Base-by-base conservation (phyloP, 2,329 filamentous ascomycete species). In the Alternaria sp. region DNA sequence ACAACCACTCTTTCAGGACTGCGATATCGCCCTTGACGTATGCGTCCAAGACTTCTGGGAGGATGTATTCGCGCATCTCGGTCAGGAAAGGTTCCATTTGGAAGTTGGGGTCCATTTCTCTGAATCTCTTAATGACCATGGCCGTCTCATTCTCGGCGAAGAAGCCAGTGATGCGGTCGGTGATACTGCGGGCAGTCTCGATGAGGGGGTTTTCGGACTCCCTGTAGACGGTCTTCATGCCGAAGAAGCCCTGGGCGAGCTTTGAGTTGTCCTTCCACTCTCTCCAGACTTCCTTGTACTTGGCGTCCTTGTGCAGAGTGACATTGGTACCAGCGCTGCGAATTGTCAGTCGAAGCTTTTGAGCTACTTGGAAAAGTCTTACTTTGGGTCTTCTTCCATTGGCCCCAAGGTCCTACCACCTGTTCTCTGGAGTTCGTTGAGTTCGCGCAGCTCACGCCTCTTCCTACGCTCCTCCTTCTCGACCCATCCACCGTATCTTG, bases 131-230 rank as follows among this genome's bases (percentile, higher is more conserved):
- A 83, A 98, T 97, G 36, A 99, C 95, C 86, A 90, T 91, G 30
- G 95, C 95, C 0, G 93, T 97, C 83, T 99, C 95, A 79, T 98
- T 99, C 80, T 99, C 95, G 64, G 95, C 95, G 69, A 99, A 99
- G 83, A 97, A 99, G 28, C 95, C 93, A 48, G 92, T 93, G 40
- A 99, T 89, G 59, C 91, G 89, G 79, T 99, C 95, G 32, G 94
- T 94, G 70, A 99, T 97, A 78, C 92, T 93, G 76, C 95, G 91
- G 1, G 94, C 95, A 0, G 94, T 98, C 48, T 90, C 92, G 66
- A 99, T 92, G 44, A 99, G 85, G 7, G 95, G 94, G 79, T 99
- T 99, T 77, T 99, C 95, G 11, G 95, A 98, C 81, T 99, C 95
- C 69, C 97, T 91, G 82, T 98, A 98, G 58, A 90, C 89, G 58